phyloP scores from a whole-genome alignment of 352 stramenopile species.

The Globisporangium paddicum region DNA sequence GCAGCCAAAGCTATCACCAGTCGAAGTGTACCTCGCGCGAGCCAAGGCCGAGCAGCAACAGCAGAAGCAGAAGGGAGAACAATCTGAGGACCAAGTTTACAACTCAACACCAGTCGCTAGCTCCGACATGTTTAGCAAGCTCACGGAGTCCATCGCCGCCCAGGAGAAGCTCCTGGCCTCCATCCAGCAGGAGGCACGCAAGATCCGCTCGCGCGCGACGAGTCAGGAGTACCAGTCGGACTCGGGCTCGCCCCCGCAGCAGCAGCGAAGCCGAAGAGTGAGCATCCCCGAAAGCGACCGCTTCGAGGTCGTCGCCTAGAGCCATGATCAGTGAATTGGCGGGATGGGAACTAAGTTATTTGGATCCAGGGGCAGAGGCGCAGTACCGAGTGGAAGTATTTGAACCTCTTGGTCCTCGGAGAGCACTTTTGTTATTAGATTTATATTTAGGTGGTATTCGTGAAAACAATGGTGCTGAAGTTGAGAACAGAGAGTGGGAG shows the following conservation, averaged over 20 bases:
- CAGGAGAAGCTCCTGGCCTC: conserved; percentile 7
- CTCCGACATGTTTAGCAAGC: conserved; percentile 4
- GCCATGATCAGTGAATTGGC: neutral
- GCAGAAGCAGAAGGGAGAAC: no score
- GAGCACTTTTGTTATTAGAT: neutral
- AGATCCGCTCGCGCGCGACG: neutral
- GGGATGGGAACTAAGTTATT: neutral
- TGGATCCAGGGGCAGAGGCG: neutral
- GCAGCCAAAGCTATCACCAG: neutral
- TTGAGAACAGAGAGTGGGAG: neutral
- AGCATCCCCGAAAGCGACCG: conserved; percentile 1
- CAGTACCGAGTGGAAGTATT: neutral
- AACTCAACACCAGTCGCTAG: neutral
- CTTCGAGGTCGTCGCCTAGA: neutral
- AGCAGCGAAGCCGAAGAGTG: neutral
- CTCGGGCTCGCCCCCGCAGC: neutral
- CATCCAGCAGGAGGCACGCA: conserved; percentile 4
- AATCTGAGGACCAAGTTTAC: neutral
- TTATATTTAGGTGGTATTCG: neutral
- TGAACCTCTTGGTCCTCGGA: neutral
- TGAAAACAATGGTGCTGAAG: no score
- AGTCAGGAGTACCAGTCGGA: conserved; percentile 1
- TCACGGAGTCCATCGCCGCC: conserved; percentile 4
- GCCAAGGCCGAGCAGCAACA: neutral
- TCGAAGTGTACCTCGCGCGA: neutral